A percentile compares a stretch with the other conserved stretches of the same genome.
phyloP scores from a whole-genome alignment of 495 filamentous ascomycete species.

The Astrocystis sublimbata region DNA sequence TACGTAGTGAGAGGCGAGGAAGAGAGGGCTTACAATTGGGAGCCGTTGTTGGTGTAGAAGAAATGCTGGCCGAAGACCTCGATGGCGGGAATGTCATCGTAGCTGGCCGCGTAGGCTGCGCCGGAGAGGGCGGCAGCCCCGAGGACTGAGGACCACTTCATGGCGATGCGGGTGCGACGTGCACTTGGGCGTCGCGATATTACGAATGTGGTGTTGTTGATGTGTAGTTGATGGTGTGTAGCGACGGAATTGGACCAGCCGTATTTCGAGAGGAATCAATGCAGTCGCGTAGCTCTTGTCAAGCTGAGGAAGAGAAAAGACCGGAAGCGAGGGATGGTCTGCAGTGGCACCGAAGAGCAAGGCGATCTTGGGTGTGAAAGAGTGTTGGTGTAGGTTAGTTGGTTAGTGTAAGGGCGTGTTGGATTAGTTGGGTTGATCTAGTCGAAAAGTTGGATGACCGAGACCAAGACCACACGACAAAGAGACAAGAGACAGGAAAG shows the following conservation, averaged over 20 bases:
- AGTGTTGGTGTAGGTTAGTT: constrained; percentile 10
- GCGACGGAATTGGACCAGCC: constrained; percentile 9
- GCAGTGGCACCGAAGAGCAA: neutral
- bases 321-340: constrained; percentile 19
- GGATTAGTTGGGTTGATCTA: neutral
- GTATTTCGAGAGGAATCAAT: neutral
- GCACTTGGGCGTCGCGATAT: neutral
- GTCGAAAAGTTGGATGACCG: neutral
- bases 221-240: neutral
- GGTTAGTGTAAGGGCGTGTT: neutral
- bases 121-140: constrained; percentile 30
- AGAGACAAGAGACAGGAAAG: neutral
- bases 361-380: neutral
- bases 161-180: constrained; percentile 13
- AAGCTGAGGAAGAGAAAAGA: neutral
- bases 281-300: neutral
- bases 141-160: constrained; percentile 31
- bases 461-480: neutral
- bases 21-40: constrained; percentile 31
- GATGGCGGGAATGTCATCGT: constrained; percentile 30
- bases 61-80: constrained; percentile 34
- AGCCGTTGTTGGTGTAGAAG: constrained; percentile 37
- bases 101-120: constrained; percentile 27
- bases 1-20: neutral
- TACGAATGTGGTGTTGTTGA: neutral